Conservation (phyloP, 108 stramenopile genomes). For the Seminavis robusta region DNA sequence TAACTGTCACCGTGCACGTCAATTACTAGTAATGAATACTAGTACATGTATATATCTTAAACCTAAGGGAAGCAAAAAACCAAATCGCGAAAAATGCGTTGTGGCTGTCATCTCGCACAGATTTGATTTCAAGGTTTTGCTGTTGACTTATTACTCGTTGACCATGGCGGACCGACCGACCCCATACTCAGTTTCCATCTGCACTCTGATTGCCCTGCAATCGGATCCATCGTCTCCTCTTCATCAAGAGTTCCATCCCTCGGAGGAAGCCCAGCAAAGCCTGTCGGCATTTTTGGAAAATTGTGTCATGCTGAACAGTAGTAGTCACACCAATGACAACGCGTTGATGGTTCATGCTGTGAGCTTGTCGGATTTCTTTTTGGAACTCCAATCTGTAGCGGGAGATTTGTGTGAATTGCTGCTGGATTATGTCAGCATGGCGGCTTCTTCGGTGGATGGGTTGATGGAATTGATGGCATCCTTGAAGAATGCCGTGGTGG, state of each 20-base stretch:
- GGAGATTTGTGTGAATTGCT: constrained; percentile 9
- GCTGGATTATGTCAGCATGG: constrained; percentile 19
- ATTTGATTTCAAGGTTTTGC: too few species aligned
- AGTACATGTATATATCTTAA: too few species aligned
- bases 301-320: neutral
- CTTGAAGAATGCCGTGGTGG: constrained; percentile 18
- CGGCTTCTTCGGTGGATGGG: constrained; percentile 45
- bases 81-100: too few species aligned
- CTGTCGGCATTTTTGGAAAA: constrained; percentile 2
- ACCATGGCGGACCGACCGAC: constrained; percentile 78
- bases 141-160: too few species aligned
- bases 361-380: neutral
- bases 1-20: too few species aligned
- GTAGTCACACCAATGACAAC: neutral
- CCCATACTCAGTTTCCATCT: constrained; percentile 66
- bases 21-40: too few species aligned
- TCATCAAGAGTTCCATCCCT: constrained; percentile 9
- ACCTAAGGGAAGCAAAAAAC: too few species aligned
- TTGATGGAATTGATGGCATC: constrained; percentile 51
- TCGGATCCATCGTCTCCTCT: constrained; percentile 63
- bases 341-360: neutral
- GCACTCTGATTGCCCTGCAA: constrained; percentile 67
- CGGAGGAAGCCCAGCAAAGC: neutral
- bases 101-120: too few species aligned
- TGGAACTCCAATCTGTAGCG: constrained; percentile 6